Evolutionary conservation across 495 filamentous ascomycete species (phyloP).

Genomic region (Talaromyces wortmannii): DNA sequence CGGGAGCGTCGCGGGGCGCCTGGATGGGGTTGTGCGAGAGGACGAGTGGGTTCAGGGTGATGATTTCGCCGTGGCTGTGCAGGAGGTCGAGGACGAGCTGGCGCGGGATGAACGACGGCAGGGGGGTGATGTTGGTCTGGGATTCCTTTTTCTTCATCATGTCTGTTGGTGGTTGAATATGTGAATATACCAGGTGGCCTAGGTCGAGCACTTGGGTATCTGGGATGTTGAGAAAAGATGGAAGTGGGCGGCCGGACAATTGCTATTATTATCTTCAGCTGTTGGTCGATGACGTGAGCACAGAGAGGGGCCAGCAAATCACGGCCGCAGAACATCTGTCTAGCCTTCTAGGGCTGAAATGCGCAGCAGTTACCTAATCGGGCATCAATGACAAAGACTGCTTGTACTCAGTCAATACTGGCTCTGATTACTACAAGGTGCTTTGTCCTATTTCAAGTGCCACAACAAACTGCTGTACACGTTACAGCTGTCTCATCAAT

Average conservation of each 20-base stretch:
- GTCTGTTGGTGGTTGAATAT: too few species aligned
- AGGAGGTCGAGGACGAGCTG: slow-evolving; percentile 62
- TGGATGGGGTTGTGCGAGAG: slow-evolving; percentile 57
- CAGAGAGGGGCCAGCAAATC: neutral
- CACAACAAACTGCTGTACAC: too few species aligned
- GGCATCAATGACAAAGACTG: too few species aligned
- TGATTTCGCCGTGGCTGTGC: slow-evolving; percentile 70
- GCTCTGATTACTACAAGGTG: too few species aligned
- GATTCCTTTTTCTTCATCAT: slow-evolving; percentile 23
- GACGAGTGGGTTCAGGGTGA: slow-evolving; percentile 76
- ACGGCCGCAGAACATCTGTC: neutral
- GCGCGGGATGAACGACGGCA: slow-evolving; percentile 58
- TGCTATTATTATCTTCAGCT: neutral
- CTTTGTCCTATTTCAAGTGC: too few species aligned
- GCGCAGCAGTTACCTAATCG: neutral
- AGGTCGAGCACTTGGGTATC: too few species aligned
- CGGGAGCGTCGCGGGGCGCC: slow-evolving; percentile 51
- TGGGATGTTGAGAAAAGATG: too few species aligned
- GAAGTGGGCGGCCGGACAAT: neutral
- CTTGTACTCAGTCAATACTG: too few species aligned
- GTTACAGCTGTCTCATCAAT: too few species aligned
- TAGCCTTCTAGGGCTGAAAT: neutral
- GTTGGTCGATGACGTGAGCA: neutral
- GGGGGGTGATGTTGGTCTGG: slow-evolving; percentile 65
- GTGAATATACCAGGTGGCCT: too few species aligned